A percentile compares a stretch with the other conserved stretches of the same genome.
These are phyloP conservation scores for Erodium maritimum DNA, from an alignment of 345 rosid species.

Conservation along the genomic window DNA sequence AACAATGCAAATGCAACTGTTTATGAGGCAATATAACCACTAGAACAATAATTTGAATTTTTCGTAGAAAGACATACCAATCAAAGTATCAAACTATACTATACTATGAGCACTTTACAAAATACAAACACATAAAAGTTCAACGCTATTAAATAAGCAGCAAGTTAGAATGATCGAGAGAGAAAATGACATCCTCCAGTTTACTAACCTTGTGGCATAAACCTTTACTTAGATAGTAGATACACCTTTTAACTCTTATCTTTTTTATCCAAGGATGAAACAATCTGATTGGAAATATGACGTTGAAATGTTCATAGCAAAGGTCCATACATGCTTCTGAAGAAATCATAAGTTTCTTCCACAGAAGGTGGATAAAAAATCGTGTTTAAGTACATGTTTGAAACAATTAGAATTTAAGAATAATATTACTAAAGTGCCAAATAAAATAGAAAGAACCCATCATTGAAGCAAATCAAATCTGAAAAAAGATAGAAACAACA, in stretches of 20 bases:
- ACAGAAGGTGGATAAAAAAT: no score
- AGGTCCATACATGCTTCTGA: neutral
- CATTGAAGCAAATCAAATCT: constrained; percentile 5
- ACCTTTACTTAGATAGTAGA: neutral
- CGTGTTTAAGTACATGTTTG: no score
- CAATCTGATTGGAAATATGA: neutral
- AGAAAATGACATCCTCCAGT: neutral
- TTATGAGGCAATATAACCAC: constrained; percentile 3
- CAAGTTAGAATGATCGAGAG: neutral
- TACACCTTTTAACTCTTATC: neutral
- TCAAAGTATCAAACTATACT: neutral
- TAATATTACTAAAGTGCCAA: neutral
- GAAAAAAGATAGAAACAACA: neutral
- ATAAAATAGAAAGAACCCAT: neutral
- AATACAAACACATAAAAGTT: neutral
- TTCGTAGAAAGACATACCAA: constrained; percentile 29
- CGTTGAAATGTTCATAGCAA: neutral
- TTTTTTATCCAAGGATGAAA: neutral
- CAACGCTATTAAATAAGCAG: neutral
- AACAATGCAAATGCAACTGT: no score
- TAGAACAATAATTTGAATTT: constrained; percentile 53
- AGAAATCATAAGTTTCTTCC: neutral
- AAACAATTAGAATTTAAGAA: no score
- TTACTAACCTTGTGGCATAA: no score
- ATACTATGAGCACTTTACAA: neutral